Base-by-base conservation (phyloP, 2,329 filamentous ascomycete genomes). In the Cladophialophora carrionii region DNA sequence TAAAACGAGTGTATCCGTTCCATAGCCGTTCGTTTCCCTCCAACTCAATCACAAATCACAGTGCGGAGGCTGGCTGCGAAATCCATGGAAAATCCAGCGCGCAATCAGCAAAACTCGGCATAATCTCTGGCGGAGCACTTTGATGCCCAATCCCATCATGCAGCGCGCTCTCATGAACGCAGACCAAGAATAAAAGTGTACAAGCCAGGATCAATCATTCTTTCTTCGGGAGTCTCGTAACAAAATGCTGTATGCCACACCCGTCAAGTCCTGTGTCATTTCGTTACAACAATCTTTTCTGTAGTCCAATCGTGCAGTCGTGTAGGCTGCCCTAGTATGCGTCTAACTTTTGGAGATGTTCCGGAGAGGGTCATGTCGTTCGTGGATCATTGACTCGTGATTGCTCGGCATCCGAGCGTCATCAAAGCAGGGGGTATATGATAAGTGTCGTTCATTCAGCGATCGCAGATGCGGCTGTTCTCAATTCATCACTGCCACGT, bases 401-500 rank as follows among this genome's bases (percentile, higher is more conserved):
- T 70, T 67, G 65, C 63, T 71, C 66, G 53, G 62, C 62, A 69
- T 24, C 61, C 29, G 66, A 68, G 68, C 65, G 60, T 70, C 65
- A 69, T 68, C 67, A 67, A 70, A 68, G 64, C 53, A 60, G 64
- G 65, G 65, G 69, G 69, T 72, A 71, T 71, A 63, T 65, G 64
- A 67, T 68, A 68, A 43, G 63, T 66, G 71, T 66, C 67, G 52
- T 75, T 77, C 85, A 86, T 79, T 87, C 86, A 72, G 87, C 85
- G 72, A 87, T 85, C 37, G 71, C 71, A 57, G 74, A 88, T 87
- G 75, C 87, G 85, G 69, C 87, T 82, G 84, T 81, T 62, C 85
- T 85, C 65, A 88, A 78, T 74, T 88, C 86, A 71, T 88, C 86
- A 75, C 85, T 88, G 70, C 85, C 84, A 74, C 88, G 86, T 72